A percentile compares a stretch with the other conserved stretches of the same genome.
phyloP scores from a whole-genome alignment of 2,329 filamentous ascomycete species.

The Pseudogymnoascus sp. region DNA sequence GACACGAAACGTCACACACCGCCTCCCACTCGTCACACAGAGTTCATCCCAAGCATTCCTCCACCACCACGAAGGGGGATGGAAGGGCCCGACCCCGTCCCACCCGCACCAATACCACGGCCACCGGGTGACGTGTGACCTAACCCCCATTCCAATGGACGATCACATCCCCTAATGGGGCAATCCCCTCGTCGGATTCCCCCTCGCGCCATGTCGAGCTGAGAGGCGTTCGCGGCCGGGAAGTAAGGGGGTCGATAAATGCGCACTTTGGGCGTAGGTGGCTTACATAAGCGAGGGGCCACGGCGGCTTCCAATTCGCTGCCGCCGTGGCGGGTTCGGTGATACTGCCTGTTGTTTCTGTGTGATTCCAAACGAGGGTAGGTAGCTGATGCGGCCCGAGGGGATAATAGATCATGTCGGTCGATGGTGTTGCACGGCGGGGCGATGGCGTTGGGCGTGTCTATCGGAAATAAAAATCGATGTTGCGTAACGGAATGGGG shows the following conservation, averaged over 20 bases:
- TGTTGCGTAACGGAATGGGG: not conserved
- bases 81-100: constrained; percentile 1
- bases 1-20: not conserved
- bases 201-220: not conserved
- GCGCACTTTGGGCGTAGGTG: not conserved
- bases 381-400: too few relatives aligned
- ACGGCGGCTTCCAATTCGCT: not conserved
- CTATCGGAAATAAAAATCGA: not conserved
- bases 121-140: not conserved
- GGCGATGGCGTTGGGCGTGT: not conserved
- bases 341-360: not conserved
- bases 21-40: not conserved
- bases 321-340: not conserved
- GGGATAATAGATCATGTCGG: not conserved
- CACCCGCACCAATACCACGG: not conserved
- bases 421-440: not conserved
- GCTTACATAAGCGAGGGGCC: not conserved
- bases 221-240: not conserved
- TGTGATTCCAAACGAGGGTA: not conserved
- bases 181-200: not conserved
- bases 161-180: not conserved
- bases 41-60: not conserved
- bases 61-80: not conserved
- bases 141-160: not conserved
- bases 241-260: not conserved